Percentiles rank a stretch among this genome's conserved stretches.
Evolutionary conservation across 352 stramenopile species (phyloP).

Genomic region (Poterioochromonas sp.): DNA sequence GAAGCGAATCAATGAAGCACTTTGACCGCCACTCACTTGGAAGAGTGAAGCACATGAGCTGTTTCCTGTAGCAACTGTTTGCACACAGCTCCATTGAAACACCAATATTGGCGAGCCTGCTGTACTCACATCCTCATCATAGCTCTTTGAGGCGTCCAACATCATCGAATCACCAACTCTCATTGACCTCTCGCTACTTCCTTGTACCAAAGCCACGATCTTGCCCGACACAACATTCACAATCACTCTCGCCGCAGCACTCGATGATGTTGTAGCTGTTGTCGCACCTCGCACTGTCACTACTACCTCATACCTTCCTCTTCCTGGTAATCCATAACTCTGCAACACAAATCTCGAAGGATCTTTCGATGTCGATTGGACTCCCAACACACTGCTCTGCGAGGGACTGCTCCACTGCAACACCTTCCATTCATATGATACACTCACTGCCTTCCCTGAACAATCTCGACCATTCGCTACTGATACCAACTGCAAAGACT

Average conservation of each 20-base stretch:
- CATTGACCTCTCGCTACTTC: neutral
- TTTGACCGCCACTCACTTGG: neutral
- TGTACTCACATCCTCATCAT: neutral
- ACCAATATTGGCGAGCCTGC: neutral
- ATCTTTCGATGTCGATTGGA: neutral
- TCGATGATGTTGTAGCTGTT: neutral
- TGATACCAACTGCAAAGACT: neutral
- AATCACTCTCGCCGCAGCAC: neutral
- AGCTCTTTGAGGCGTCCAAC: neutral
- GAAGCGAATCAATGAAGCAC: neutral
- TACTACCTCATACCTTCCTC: neutral
- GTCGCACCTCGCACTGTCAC: slow-evolving; percentile 7
- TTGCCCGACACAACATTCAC: neutral
- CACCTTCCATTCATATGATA: neutral
- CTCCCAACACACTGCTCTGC: neutral
- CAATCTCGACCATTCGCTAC: neutral
- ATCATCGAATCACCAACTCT: neutral
- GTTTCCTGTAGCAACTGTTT: neutral
- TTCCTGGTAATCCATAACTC: neutral
- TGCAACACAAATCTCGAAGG: neutral
- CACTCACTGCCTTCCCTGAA: neutral
- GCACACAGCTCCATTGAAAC: neutral
- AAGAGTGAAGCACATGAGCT: neutral
- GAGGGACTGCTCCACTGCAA: too few species aligned
- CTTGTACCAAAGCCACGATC: neutral